Percentiles rank a stretch among this genome's conserved stretches.
These are phyloP conservation scores for Venturia carpophila DNA, from an alignment of 2,329 filamentous ascomycete genomes.

Conservation along the genomic window DNA sequence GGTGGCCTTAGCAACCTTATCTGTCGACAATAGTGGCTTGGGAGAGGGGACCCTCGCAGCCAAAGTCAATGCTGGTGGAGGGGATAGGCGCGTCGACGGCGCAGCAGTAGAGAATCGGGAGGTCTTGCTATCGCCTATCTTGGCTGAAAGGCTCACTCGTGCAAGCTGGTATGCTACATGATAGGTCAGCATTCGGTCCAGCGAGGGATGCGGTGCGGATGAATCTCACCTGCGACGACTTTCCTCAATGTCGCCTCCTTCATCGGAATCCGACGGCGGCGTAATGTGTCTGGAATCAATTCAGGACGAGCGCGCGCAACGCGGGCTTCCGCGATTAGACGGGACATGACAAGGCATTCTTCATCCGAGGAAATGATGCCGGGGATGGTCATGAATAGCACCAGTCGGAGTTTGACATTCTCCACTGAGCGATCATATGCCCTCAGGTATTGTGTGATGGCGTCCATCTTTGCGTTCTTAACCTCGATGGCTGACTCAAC, in stretches of 20 bases:
- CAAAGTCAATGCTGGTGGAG: not conserved
- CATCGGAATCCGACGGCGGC: not conserved
- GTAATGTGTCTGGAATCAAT: not conserved
- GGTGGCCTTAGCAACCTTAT: not conserved
- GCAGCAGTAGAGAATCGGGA: not conserved
- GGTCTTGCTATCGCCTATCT: not conserved
- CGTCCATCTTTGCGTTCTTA: not conserved
- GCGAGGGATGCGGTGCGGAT: not conserved
- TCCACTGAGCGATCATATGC: not conserved
- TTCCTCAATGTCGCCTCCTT: not conserved
- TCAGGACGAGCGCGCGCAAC: not conserved
- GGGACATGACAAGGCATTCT: not conserved
- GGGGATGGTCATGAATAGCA: not conserved
- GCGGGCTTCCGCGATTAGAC: not conserved
- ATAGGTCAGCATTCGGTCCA: not conserved
- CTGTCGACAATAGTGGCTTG: not conserved
- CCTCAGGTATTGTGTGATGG: not conserved
- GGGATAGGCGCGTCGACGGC: not conserved
- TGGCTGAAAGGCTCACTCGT: not conserved
- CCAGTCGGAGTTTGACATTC: not conserved
- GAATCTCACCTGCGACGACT: not conserved
- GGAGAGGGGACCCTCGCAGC: not conserved
- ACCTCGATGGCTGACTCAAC: not conserved
- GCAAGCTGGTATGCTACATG: not conserved
- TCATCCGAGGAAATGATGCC: not conserved